Evolutionary conservation across 2,329 filamentous ascomycete genomes (phyloP).

Genomic region (Lachnellula hyalina): DNA sequence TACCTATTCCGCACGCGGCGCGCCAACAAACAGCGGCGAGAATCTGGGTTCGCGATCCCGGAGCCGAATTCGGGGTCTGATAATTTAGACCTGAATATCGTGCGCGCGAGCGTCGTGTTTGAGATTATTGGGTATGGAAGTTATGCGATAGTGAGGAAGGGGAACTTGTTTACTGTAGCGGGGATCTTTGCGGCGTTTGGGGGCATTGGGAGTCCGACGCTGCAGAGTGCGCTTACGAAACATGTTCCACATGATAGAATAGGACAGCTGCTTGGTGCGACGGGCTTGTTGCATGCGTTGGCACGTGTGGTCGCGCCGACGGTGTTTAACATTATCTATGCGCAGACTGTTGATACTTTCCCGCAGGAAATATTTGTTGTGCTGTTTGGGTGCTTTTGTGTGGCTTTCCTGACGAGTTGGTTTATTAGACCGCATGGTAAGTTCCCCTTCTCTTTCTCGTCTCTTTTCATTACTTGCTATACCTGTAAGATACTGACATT

Average conservation of each 20-base stretch:
- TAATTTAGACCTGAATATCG: conserved; percentile 67
- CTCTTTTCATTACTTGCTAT: not conserved
- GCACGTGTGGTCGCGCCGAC: conserved; percentile 74
- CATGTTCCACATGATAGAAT: conserved; percentile 79
- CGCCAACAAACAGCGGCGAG: conserved; percentile 30
- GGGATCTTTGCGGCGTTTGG: conserved; percentile 73
- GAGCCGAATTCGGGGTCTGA: conserved; percentile 57
- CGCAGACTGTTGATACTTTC: conserved; percentile 69
- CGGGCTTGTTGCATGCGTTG: conserved; percentile 78
- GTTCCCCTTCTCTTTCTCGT: conserved; percentile 32
- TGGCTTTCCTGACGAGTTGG: conserved; percentile 62
- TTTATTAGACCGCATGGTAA: conserved; percentile 70
- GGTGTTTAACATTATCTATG: conserved; percentile 82
- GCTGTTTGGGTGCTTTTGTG: conserved; percentile 59
- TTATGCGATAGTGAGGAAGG: conserved; percentile 61
- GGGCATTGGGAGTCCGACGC: conserved; percentile 77
- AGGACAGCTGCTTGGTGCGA: conserved; percentile 83
- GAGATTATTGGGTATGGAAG: conserved; percentile 73
- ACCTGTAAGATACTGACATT: not conserved
- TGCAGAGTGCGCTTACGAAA: conserved; percentile 82
- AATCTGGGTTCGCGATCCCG: conserved; percentile 56
- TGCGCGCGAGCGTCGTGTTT: conserved; percentile 69
- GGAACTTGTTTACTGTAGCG: conserved; percentile 61
- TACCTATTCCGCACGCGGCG: conserved; percentile 58
- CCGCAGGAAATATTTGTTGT: conserved; percentile 81